Percentiles rank a stretch among this genome's conserved stretches.
phyloP scores from a whole-genome alignment of 345 rosid genomes.

The Gossypium australe region DNA sequence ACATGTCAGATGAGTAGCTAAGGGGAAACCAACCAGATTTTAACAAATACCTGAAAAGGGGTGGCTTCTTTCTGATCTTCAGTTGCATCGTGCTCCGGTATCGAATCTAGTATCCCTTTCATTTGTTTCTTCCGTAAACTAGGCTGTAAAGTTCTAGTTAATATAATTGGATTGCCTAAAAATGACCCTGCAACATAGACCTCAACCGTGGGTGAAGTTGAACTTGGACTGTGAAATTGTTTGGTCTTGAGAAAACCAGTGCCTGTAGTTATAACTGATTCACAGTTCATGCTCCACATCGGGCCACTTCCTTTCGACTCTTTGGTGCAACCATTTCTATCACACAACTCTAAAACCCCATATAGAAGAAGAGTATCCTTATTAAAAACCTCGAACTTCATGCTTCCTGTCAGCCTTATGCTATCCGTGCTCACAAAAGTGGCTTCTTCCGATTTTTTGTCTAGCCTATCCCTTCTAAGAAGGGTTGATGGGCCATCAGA shows the following conservation, averaged over 20 bases:
- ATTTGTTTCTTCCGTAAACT: conserved; percentile 54
- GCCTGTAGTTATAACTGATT: conserved; percentile 38
- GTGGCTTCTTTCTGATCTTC: conserved; percentile 33
- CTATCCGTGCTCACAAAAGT: conserved; percentile 79
- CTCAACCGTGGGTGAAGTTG: conserved; percentile 54
- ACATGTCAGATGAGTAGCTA: background rate
- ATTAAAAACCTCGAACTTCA: conserved; percentile 72
- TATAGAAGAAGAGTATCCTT: conserved; percentile 52
- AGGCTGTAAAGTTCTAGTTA: conserved; percentile 70
- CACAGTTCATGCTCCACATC: conserved; percentile 74
- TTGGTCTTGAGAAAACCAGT: conserved; percentile 55
- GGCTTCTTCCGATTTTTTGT: conserved; percentile 69
- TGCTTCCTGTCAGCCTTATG: conserved; percentile 60
- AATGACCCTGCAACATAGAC: conserved; percentile 82
- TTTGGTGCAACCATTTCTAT: conserved; percentile 34
- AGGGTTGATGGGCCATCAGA: conserved; percentile 54
- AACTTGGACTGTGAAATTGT: conserved; percentile 37
- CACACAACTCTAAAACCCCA: conserved; percentile 57
- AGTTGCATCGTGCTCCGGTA: conserved; percentile 63
- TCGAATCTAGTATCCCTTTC: conserved; percentile 53
- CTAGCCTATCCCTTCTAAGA: conserved; percentile 77
- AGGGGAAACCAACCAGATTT: background rate
- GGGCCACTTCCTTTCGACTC: conserved; percentile 34
- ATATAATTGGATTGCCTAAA: conserved; percentile 67
- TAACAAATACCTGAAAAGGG: conserved; percentile 48